Evolutionary conservation across 2,329 filamentous ascomycete species (phyloP).

Genomic region (Ophiocordyceps robertsii): DNA sequence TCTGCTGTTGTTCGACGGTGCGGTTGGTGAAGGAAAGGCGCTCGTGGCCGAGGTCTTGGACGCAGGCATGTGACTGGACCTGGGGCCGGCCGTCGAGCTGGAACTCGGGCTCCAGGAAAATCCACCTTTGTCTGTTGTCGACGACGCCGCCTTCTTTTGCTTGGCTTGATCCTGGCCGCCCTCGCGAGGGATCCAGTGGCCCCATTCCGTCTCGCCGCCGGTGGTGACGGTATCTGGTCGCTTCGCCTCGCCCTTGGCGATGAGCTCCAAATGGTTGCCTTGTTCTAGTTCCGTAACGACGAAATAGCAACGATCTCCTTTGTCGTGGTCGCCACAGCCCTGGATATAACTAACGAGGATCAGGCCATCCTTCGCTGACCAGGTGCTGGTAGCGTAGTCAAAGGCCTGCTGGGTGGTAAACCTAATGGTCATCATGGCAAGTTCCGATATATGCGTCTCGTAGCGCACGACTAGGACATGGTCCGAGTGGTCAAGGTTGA

Average conservation of each 20-base stretch:
- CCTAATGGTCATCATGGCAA: neutral
- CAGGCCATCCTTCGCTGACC: constrained; percentile 7
- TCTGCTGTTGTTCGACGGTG: too few relatives aligned
- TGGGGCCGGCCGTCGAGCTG: too few relatives aligned
- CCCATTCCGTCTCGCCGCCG: constrained; percentile 11
- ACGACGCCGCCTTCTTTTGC: too few relatives aligned
- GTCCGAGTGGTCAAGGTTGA: constrained; percentile 15
- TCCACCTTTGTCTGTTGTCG: too few relatives aligned
- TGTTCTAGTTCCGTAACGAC: neutral
- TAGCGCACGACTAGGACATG: constrained; percentile 3
- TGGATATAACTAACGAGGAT: constrained; percentile 11
- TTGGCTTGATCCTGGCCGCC: constrained; percentile 2
- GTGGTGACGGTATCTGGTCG: constrained; percentile 9
- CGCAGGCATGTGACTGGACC: too few relatives aligned
- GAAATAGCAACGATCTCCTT: neutral
- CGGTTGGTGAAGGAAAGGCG: too few relatives aligned
- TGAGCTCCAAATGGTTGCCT: neutral
- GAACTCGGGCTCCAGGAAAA: too few relatives aligned
- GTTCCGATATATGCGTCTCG: neutral
- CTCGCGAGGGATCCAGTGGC: constrained; percentile 12
- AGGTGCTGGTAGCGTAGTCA: constrained; percentile 8
- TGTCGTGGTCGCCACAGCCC: constrained; percentile 9
- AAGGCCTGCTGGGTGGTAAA: constrained; percentile 10
- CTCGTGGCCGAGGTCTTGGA: too few relatives aligned
- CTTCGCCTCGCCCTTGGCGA: constrained; percentile 2